These are phyloP conservation scores for Bacidia gigantensis DNA, from an alignment of 495 filamentous ascomycete genomes.

Conservation along the genomic window DNA sequence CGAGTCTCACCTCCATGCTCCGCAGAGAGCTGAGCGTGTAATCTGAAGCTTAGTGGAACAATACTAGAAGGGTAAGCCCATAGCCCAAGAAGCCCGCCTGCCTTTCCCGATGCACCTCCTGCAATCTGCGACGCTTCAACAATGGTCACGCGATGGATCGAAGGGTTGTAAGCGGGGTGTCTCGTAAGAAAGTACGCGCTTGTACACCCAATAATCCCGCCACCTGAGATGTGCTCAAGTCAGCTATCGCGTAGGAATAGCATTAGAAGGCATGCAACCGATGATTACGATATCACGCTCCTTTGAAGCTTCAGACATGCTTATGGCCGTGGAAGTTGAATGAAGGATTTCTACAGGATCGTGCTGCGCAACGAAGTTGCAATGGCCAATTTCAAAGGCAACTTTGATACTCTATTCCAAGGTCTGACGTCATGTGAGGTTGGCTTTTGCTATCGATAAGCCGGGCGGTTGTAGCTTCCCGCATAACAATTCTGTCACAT, in stretches of 20 bases:
- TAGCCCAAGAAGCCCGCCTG: conserved; percentile 75
- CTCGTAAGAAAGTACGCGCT: conserved; percentile 88
- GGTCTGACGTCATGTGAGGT: background rate
- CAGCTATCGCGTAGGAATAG: background rate
- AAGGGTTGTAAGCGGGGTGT: conserved; percentile 68
- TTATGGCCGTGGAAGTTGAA: background rate
- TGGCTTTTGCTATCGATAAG: background rate
- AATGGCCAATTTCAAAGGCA: background rate
- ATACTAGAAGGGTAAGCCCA: conserved; percentile 87
- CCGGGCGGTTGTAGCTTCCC: background rate
- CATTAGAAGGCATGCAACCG: background rate
- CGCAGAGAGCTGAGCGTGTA: conserved; percentile 72
- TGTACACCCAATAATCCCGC: conserved; percentile 88
- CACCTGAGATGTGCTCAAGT: conserved; percentile 38
- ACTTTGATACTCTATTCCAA: background rate
- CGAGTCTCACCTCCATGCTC: conserved; percentile 66
- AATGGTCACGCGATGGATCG: conserved; percentile 66
- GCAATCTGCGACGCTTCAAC: conserved; percentile 83
- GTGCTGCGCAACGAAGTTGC: too few species aligned
- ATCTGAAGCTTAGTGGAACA: conserved; percentile 71
- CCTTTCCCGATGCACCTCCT: conserved; percentile 87
- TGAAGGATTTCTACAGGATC: background rate
- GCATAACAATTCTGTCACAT: background rate
- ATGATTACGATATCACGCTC: conserved; percentile 52
- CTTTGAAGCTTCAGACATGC: conserved; percentile 12